These are phyloP conservation scores for Scutellaria baicalensis DNA, from an alignment of 257 asterid species.

Conservation along the genomic window DNA sequence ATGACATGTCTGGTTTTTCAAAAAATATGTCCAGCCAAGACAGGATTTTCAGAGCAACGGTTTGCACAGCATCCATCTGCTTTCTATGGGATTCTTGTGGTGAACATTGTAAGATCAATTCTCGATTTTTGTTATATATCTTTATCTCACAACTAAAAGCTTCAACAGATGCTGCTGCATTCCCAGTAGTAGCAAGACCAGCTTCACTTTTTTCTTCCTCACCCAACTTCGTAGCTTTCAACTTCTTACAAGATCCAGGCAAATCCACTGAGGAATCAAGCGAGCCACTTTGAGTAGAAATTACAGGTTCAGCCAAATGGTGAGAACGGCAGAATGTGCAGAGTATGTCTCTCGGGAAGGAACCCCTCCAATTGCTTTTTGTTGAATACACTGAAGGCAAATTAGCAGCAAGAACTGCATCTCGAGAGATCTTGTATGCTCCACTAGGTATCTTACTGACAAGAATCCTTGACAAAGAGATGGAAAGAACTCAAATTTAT, in stretches of 20 bases:
- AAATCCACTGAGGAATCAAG: slow-evolving; percentile 27
- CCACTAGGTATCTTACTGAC: slow-evolving; percentile 74
- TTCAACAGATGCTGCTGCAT: slow-evolving; percentile 24
- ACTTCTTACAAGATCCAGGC: slow-evolving; percentile 51
- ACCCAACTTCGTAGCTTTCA: slow-evolving; percentile 38
- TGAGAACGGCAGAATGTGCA: slow-evolving; percentile 75
- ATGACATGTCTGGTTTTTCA: slow-evolving; percentile 34
- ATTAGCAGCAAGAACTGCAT: slow-evolving; percentile 70
- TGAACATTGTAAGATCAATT: slow-evolving; percentile 51
- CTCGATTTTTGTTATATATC: slow-evolving; percentile 52
- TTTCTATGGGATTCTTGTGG: slow-evolving; percentile 67
- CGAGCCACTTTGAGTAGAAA: slow-evolving; percentile 31
- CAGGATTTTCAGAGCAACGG: slow-evolving; percentile 62
- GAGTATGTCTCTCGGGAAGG: slow-evolving; percentile 72
- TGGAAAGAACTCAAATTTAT: not conserved
- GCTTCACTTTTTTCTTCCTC: slow-evolving; percentile 28
- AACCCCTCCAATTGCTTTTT: slow-evolving; percentile 77
- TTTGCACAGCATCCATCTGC: slow-evolving; percentile 61
- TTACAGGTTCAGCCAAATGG: slow-evolving; percentile 69
- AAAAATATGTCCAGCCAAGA: slow-evolving; percentile 60
- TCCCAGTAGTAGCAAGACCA: slow-evolving; percentile 20
- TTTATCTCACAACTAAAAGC: slow-evolving; percentile 53
- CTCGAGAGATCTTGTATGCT: slow-evolving; percentile 71
- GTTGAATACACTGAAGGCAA: slow-evolving; percentile 66
- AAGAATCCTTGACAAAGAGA: slow-evolving; percentile 42